Base-by-base conservation (phyloP, 2,329 filamentous ascomycete species). In the Paramyrothecium roridum region DNA sequence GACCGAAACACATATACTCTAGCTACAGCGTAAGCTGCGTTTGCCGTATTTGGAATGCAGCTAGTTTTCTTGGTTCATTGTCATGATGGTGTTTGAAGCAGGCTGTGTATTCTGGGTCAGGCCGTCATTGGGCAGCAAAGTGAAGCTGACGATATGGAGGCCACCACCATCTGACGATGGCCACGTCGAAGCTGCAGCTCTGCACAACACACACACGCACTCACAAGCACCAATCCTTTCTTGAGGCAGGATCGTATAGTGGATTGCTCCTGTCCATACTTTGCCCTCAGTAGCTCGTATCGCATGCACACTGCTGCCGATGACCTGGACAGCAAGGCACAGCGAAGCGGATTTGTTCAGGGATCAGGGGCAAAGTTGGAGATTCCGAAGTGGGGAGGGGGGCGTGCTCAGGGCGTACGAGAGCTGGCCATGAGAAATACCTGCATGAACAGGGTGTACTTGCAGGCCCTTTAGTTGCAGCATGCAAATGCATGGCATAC, bases 401-500 rank as follows among this genome's bases (percentile, higher is more conserved):
- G 37, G 37, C 37, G 37, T 43, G 37, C 7, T 43, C 13, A 43
- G 49, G 49, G 33, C n/a, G 49, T 13, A 26, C 37, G 20, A 12
- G 30, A 34, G n/a, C 26, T 22, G 26, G 12, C 33, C 10, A 17
- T 26, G 53, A 63, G 59, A 61, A 57, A 54, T 59, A 62, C 61
- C 63, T 63, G 64, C 64, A 66, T 66, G 64, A 66, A 66, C 63
- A 59, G 58, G 58, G 60, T 61, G 61, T 56, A 54, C 56, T 56
- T 56, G 43, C 53, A 56, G 47, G 47, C 19, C 22, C 51, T 26
- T 67, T 67, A 67, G 64, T 56, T 66, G 65, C 65, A 67, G 64
- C 59, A 67, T 55, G 65, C 60, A 51, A 67, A 67, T 67, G 65
- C 65, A 67, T 66, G 63, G 65, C 65, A 67, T 67, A 66, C 56